Conservation (phyloP, 345 rosid species). For the Citrus maxima region DNA sequence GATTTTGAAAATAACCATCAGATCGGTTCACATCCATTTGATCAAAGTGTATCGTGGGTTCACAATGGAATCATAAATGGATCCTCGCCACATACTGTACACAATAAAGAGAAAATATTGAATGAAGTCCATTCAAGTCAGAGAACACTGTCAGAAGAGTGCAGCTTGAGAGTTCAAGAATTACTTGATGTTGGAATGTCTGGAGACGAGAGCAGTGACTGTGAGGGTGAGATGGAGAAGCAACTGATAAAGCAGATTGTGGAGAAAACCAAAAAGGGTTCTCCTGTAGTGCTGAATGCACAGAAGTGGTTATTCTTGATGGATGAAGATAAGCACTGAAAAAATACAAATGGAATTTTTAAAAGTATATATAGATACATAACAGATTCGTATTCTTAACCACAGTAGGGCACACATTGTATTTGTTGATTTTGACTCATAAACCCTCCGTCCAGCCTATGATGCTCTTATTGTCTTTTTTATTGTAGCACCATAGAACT, state of each 20-base stretch:
- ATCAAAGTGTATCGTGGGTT: slow-evolving; percentile 28
- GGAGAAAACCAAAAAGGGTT: slow-evolving; percentile 78
- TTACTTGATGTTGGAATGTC: slow-evolving; percentile 31
- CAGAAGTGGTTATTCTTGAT: slow-evolving; percentile 51
- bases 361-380: slow-evolving; percentile 8
- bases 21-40: slow-evolving; percentile 19
- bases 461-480: neutral
- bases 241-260: slow-evolving; percentile 75
- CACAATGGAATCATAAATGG: slow-evolving; percentile 14
- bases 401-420: neutral
- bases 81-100: neutral
- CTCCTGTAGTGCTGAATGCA: slow-evolving; percentile 69
- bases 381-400: neutral
- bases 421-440: neutral
- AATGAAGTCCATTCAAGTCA: slow-evolving; percentile 3
- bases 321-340: slow-evolving; percentile 32
- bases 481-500: neutral
- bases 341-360: slow-evolving; percentile 13
- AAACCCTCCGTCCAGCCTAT: neutral
- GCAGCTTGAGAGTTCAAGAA: slow-evolving; percentile 22
- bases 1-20: slow-evolving; percentile 26
- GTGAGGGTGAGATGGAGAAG: slow-evolving; percentile 61
- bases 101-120: neutral
- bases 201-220: slow-evolving; percentile 50
- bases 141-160: slow-evolving; percentile 11